phyloP scores from a whole-genome alignment of 306 rosid genomes.

The Vigna trinervia region DNA sequence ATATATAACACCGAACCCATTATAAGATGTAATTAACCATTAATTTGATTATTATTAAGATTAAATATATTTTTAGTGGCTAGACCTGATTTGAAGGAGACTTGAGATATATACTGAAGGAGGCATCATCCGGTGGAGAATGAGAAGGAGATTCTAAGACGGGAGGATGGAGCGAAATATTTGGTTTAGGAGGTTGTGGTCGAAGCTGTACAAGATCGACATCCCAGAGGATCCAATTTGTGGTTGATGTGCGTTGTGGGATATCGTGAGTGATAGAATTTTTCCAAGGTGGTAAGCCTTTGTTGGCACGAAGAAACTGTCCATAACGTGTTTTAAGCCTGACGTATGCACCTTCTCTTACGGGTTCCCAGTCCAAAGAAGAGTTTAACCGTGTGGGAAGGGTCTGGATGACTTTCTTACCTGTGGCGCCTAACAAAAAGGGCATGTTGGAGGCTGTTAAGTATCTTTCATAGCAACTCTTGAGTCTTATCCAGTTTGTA shows the following conservation, averaged over 20 bases:
- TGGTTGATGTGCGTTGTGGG: slow-evolving; percentile 50
- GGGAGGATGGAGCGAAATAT: neutral
- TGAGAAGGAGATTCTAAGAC: neutral
- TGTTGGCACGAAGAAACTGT: slow-evolving; percentile 71
- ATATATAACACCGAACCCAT: neutral
- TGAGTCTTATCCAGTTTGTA: slow-evolving; percentile 50
- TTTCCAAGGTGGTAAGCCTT: slow-evolving; percentile 79
- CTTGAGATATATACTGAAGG: slow-evolving; percentile 35
- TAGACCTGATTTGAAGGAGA: slow-evolving; percentile 16
- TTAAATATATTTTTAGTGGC: too few relatives aligned
- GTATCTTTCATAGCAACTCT: slow-evolving; percentile 69
- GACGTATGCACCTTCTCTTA: slow-evolving; percentile 62
- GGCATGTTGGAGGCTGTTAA: slow-evolving; percentile 73
- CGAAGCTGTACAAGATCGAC: slow-evolving; percentile 66
- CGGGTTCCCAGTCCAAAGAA: slow-evolving; percentile 80
- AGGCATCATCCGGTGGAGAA: neutral
- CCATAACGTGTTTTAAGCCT: slow-evolving; percentile 67
- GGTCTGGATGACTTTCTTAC: slow-evolving; percentile 75
- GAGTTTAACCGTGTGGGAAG: slow-evolving; percentile 59
- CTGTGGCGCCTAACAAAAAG: slow-evolving; percentile 61
- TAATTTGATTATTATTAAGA: too few relatives aligned
- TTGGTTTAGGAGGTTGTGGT: slow-evolving; percentile 19
- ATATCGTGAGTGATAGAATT: slow-evolving; percentile 78
- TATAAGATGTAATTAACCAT: too few relatives aligned
- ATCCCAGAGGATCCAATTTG: slow-evolving; percentile 83